phyloP scores from a whole-genome alignment of 139 green algal species.

The Desmodesmus armatus region DNA sequence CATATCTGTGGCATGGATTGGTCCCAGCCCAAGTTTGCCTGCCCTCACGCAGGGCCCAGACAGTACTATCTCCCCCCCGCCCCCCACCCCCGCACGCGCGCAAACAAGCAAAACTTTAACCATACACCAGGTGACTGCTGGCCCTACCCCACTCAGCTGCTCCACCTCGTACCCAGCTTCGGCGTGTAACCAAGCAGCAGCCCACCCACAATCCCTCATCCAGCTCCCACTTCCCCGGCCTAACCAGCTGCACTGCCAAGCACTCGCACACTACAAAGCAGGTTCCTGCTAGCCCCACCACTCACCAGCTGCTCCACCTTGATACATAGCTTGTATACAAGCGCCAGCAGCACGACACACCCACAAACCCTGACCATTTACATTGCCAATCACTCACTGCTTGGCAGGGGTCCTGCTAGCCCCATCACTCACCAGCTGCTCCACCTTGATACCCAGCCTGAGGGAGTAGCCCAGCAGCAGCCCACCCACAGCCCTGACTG shows the following conservation, averaged over 20 bases:
- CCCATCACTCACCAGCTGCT: constrained; percentile 38
- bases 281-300: too few relatives aligned
- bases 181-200: constrained; percentile 27
- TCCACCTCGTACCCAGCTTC: constrained; percentile 19
- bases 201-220: too few relatives aligned
- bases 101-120: too few relatives aligned
- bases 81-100: too few relatives aligned
- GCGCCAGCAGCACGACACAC: neutral
- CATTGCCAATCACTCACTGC: neutral
- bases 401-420: neutral
- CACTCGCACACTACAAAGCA: too few relatives aligned
- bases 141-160: constrained; percentile 17
- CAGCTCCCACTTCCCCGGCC: too few relatives aligned
- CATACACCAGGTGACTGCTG: too few relatives aligned
- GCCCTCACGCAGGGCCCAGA: too few relatives aligned
- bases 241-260: too few relatives aligned
- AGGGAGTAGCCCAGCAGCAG: constrained; percentile 32
- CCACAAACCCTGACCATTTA: neutral
- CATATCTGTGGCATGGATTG: too few relatives aligned
- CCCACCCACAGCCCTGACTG: constrained; percentile 10
- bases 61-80: too few relatives aligned
- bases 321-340: neutral
- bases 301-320: constrained; percentile 28
- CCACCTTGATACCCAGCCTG: constrained; percentile 23
- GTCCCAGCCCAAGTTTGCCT: too few relatives aligned